Conservation (phyloP, 305 asterid genomes). For the Caryopteris hybrid region DNA sequence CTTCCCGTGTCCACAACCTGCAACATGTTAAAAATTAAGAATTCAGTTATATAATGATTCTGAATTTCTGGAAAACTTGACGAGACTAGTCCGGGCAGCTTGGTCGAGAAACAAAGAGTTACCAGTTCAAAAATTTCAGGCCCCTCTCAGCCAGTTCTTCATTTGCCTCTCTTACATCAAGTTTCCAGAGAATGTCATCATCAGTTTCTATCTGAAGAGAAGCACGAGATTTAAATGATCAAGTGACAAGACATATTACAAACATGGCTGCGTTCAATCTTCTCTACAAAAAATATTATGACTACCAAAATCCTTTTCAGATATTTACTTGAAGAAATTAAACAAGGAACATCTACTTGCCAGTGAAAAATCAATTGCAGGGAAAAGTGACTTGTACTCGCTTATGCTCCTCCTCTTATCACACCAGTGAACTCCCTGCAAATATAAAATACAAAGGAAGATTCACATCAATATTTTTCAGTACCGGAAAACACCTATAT, state of each 20-base stretch:
- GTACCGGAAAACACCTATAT: neutral
- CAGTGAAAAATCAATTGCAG: constrained; percentile 88
- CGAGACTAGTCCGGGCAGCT: neutral
- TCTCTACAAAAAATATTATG: neutral
- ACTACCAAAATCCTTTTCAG: neutral
- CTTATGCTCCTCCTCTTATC: constrained; percentile 84
- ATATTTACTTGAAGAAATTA: constrained; percentile 9
- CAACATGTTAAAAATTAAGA: constrained; percentile 6
- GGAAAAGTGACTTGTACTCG: constrained; percentile 70
- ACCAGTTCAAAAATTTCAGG: constrained; percentile 71
- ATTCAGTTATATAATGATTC: neutral
- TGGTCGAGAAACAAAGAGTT: constrained; percentile 9
- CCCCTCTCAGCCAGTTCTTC: constrained; percentile 74
- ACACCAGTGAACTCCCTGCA: constrained; percentile 96
- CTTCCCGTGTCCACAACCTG: constrained; percentile 81
- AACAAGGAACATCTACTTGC: constrained; percentile 39
- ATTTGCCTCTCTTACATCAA: constrained; percentile 57
- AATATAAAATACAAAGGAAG: neutral
- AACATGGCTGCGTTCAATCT: neutral
- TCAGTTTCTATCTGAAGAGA: constrained; percentile 66
- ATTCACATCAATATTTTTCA: neutral
- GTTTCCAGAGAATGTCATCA: constrained; percentile 61
- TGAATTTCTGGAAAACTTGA: neutral
- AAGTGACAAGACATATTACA: constrained; percentile 1
- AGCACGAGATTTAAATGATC: constrained; percentile 7